Evolutionary conservation across 805 yeast species (phyloP), one percentile per base, ranked within the genome.

Genomic region (Candida ovalis): DNA sequence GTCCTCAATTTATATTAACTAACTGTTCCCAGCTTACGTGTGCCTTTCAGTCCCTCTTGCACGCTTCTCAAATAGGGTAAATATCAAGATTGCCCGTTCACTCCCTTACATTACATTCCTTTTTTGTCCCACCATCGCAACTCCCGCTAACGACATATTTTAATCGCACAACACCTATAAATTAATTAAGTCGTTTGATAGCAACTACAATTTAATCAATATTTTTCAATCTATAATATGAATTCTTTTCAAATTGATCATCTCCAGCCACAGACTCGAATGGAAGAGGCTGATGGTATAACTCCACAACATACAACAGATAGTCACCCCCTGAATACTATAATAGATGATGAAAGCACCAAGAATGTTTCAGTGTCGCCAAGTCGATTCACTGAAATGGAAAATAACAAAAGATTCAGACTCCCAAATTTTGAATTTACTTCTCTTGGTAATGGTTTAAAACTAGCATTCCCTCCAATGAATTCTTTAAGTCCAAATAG

Each of bases 391-490:
- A 22, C 49, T 32, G 27, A 33, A 22, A 49, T 43, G 27, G 32
- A 42, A 27, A 45, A 45, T 28, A 42, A 46, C 12, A 49, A 49
- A 30, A 42, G 49, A 13, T 43, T 49, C 47, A 45, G 36, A 33
- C 46, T 49, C 4, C 52, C 52, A 9, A 41, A 43, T 30, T 49
- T 46, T 27, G 24, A 42, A 4, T n/a, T 41, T 18, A 8, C 40
- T 32, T 23, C 33, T 5, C 36, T 4, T 24, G 23, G 15, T 6
- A 22, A 27, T 13, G 15, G 35, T 10, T 9, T 19, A 9, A 19
- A 25, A 8, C 28, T 18, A 18, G 36, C 13, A 15, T 23, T 10
- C 4, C 21, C 33, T 21, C 33, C 22, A n/a, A n/a, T 23, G 8
- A 4, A 8, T 21, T 22, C 32, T 4, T 18, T 30, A 23, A 21